Evolutionary conservation across 352 stramenopile species (phyloP).

Genomic region (Phytopythium cucurbitacearum): DNA sequence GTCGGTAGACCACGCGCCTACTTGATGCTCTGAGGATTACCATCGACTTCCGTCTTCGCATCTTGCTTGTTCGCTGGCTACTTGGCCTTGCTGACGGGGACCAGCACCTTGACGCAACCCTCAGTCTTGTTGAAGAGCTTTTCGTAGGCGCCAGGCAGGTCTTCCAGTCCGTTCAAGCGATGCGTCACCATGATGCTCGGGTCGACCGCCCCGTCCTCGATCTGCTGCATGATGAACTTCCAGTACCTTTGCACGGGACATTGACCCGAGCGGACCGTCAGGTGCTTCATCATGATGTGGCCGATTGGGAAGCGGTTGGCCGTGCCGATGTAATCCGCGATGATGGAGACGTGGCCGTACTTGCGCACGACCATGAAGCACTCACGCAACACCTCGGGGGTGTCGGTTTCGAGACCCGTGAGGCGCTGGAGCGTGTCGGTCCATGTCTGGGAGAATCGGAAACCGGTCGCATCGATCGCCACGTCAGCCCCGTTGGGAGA

Average conservation of each 20-base stretch:
- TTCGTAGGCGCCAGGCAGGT: conserved; percentile 25
- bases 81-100: background rate
- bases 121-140: conserved; percentile 22
- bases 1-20: too few species aligned
- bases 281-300: conserved; percentile 38
- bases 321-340: conserved; percentile 28
- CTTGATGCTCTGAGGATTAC: conserved; percentile 1
- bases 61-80: background rate
- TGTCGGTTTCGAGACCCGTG: conserved; percentile 19
- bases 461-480: conserved; percentile 32
- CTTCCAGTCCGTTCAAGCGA: conserved; percentile 18
- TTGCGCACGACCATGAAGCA: conserved; percentile 25
- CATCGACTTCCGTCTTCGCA: conserved; percentile 1
- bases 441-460: conserved; percentile 20
- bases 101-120: conserved; percentile 33
- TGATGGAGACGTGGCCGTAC: conserved; percentile 24
- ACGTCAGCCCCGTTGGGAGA: conserved; percentile 26
- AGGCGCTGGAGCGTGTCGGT: conserved; percentile 22
- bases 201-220: conserved; percentile 25
- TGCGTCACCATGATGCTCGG: conserved; percentile 20
- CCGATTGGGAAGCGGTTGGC: conserved; percentile 35
- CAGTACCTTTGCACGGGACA: conserved; percentile 33
- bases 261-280: conserved; percentile 28
- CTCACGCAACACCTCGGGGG: conserved; percentile 35
- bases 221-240: conserved; percentile 14